phyloP scores from a whole-genome alignment of 345 rosid species.

The Lepidium aucheri region DNA sequence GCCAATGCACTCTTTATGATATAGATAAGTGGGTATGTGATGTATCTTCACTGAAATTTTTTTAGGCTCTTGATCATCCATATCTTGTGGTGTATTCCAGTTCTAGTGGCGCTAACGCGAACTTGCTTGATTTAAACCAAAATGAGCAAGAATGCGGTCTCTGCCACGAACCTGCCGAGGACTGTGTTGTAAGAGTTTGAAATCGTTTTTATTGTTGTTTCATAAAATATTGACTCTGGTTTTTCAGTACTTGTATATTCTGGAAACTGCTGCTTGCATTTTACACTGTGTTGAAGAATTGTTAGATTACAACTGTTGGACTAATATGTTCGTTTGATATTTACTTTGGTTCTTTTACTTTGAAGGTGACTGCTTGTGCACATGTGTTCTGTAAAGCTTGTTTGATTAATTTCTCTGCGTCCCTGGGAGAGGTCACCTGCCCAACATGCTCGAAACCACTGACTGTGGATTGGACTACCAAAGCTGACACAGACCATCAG shows the following conservation, averaged over 20 bases:
- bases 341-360: background rate
- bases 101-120: conserved; percentile 38
- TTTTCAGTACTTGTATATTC: background rate
- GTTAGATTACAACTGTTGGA: background rate
- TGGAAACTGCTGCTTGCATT: background rate
- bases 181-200: conserved; percentile 51
- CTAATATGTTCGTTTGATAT: background rate
- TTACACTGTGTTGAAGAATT: background rate
- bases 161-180: conserved; percentile 81
- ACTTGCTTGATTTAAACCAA: conserved; percentile 22
- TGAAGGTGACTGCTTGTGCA: conserved; percentile 73
- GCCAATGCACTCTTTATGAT: background rate
- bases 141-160: conserved; percentile 60
- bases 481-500: conserved; percentile 36
- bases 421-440: conserved; percentile 62
- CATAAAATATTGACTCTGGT: background rate
- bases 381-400: conserved; percentile 91
- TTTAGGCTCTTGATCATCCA: conserved; percentile 97
- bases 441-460: conserved; percentile 68
- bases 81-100: conserved; percentile 82
- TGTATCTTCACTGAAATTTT: conserved; percentile 21
- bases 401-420: conserved; percentile 60
- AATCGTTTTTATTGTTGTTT: background rate
- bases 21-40: conserved; percentile 3
- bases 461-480: conserved; percentile 72